Base-by-base conservation (phyloP, 2,329 filamentous ascomycete genomes). In the Pestalotiopsis sp. region DNA sequence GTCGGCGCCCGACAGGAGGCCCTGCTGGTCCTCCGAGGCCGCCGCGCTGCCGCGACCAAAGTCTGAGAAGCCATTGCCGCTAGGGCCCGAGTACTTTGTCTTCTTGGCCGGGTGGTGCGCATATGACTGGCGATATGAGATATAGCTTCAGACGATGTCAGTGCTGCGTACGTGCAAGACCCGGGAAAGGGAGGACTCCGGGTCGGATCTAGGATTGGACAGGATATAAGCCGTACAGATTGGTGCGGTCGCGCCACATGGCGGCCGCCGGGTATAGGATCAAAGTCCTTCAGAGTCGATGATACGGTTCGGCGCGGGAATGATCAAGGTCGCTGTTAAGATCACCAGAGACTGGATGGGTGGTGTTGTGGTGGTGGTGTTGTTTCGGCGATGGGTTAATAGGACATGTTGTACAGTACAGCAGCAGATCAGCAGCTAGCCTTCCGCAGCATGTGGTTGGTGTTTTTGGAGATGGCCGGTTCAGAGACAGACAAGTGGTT, bases 221-320 rank as follows among this genome's bases (percentile, higher is more conserved):
- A 23, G 55, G 55, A 55, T 67, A 49, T 64, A 67, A 67, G 61
- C 78, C 89, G 76, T 90, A 98, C 94, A 99, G 92, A 81, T 98
- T 99, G 75, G 96, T 99, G 83, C 96, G 92, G 88, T 99, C 96
- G 86, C 96, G 94, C 95, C 95, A 99, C 94, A 97, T 97, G 85
- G 88, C 91, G 90, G 87, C 87, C 85, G 84, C 83, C 78, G 71
- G 70, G 71, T 65, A 72, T 71, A 73, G 71, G 71, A 70, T 67
- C 72, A 66, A 66, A 68, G 70, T 72, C 73, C 73, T 70, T 76
- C 74, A 75, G 71, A 58, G 74, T 72, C 70, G 69, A 69, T 65
- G 65, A 69, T 41, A 65, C 62, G 64, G 65, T 64, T 65, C 31
- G 31, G 31, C 67, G 39, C 31, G 62, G 27, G 39, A 52, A 52